A percentile compares a stretch with the other conserved stretches of the same genome.
These are phyloP conservation scores for Teratosphaeria pseudoeucalypti DNA, from an alignment of 2,329 filamentous ascomycete genomes.

Conservation along the genomic window DNA sequence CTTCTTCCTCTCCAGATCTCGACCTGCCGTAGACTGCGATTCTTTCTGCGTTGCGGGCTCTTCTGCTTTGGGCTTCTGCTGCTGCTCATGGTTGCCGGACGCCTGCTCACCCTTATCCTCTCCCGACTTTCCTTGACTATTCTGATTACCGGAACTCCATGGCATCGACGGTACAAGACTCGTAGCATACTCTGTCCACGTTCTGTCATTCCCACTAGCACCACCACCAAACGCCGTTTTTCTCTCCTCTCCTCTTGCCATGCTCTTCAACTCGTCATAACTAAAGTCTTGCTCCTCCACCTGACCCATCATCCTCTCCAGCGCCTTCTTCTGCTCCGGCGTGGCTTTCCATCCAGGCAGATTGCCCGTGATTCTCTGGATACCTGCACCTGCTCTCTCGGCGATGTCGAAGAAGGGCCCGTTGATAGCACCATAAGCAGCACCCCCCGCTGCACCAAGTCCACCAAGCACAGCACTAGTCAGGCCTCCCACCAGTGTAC, in stretches of 20 bases:
- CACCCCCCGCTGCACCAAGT: constrained; percentile 17
- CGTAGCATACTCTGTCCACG: neutral
- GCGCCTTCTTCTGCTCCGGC: constrained; percentile 19
- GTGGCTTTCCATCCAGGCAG: constrained; percentile 21
- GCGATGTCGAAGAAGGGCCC: constrained; percentile 23
- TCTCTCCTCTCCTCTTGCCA: neutral
- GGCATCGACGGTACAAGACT: neutral
- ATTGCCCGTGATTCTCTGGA: constrained; percentile 19
- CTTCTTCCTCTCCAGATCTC: neutral
- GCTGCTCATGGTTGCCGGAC: neutral
- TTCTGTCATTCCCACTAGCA: neutral
- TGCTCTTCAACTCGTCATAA: constrained; percentile 9
- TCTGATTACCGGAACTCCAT: neutral
- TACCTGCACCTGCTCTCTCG: constrained; percentile 13
- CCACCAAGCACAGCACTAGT: constrained; percentile 18
- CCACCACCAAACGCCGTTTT: neutral
- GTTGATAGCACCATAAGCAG: constrained; percentile 14
- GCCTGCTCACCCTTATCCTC: neutral
- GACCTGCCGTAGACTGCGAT: neutral
- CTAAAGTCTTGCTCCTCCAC: constrained; percentile 17
- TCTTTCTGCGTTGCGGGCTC: neutral
- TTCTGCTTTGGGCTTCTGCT: neutral
- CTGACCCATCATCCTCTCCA: constrained; percentile 24
- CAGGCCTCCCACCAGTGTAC: constrained; percentile 21
- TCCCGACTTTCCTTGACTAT: neutral